Evolutionary conservation across 2,329 filamentous ascomycete species (phyloP), one percentile per base, ranked within the genome.

Genomic region (Sporothrix protearum): DNA sequence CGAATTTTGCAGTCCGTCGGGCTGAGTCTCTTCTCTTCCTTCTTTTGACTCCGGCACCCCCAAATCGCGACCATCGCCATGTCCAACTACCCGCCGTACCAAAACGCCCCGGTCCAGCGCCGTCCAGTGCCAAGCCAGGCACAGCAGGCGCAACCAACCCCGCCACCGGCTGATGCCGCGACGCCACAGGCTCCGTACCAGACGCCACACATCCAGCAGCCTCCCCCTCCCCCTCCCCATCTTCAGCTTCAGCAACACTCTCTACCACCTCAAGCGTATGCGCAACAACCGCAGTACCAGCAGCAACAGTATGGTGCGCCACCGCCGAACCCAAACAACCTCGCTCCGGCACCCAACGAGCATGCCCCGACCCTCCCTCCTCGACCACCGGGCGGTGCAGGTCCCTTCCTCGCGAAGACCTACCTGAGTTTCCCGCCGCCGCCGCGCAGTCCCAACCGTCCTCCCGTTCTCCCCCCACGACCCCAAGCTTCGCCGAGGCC

Each of bases 371-470:
- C 68, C 1, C 63, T 72, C 12, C 71, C 71, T 9, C 71, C 71
- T 3, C 71, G 71, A 3, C 71, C 68, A 19, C 16, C 51, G 1
- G 42, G 49, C 19, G 45, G 45, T 6, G 42, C 68, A 9, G 63
- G 55, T 10, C 61, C 59, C 14, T 51, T 72, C 12, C 64, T 70
- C 30, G 39, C 63, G 0, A 33, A 66, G 2, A 70, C 51, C 9
- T 55, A 67, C n/a, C 19, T 71, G 14, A 64, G 30, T 59, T 74
- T 74, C 8, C 73, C 73, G 2, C 73, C 71, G 10, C 73, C 73
- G 14, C 73, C 73, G 22, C 71, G 67, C 1, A 73, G 71, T 12
- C 71, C 73, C 0, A 74, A 74, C 39, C 59, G 72, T 2, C 71
- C 64, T 1, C 72, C 72, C 0, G 16, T 64, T 7, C 64, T 73